A percentile compares a stretch with the other conserved stretches of the same genome.
These are phyloP conservation scores for Dipteronia dyeriana DNA, from an alignment of 345 rosid species.

Conservation along the genomic window DNA sequence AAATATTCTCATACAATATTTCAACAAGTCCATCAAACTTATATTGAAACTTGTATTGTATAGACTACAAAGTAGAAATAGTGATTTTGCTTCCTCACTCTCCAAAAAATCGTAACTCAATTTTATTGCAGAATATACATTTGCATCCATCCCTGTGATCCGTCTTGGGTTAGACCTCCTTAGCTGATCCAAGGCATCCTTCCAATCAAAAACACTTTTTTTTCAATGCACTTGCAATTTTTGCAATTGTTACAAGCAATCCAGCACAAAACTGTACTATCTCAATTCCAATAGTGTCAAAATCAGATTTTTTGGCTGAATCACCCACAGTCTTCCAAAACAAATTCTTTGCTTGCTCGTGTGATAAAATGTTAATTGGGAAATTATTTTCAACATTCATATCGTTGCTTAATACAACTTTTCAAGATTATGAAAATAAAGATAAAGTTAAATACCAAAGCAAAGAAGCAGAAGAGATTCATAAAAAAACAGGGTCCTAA, in stretches of 20 bases:
- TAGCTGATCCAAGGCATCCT: slow-evolving; percentile 3
- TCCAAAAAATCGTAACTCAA: neutral
- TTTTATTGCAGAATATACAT: neutral
- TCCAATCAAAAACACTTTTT: neutral
- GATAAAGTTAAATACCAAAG: no score
- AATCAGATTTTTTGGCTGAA: no score
- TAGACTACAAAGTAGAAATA: neutral
- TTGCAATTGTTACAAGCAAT: slow-evolving; percentile 18
- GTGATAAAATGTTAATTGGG: neutral
- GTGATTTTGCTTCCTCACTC: neutral
- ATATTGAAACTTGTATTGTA: neutral
- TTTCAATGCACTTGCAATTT: slow-evolving; percentile 21
- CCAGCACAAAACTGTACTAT: slow-evolving; percentile 20
- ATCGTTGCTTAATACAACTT: neutral
- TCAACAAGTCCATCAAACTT: neutral
- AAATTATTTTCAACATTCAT: slow-evolving; percentile 12
- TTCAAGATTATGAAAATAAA: no score
- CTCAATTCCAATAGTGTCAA: neutral
- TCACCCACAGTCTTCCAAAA: slow-evolving; percentile 10
- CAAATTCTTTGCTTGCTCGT: slow-evolving; percentile 12
- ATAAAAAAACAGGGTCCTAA: no score
- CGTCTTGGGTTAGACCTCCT: neutral
- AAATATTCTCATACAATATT: slow-evolving; percentile 16
- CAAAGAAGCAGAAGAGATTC: no score
- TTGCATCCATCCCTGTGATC: neutral